A percentile compares a stretch with the other conserved stretches of the same genome.
These are phyloP conservation scores for Gnaphalium uliginosum DNA, from an alignment of 129 eudicot genomes.

Conservation along the genomic window DNA sequence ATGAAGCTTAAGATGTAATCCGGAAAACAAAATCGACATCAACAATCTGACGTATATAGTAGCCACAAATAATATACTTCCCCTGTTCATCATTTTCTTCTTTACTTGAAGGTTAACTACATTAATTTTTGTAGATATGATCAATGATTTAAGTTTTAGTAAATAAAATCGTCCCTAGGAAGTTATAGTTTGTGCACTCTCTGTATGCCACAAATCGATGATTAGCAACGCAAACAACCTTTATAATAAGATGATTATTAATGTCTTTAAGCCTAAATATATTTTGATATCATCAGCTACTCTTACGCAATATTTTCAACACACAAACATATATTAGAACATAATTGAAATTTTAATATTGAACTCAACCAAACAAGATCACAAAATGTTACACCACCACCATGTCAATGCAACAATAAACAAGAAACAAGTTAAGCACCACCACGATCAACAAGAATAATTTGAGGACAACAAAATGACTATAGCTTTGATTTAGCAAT, in stretches of 20 bases:
- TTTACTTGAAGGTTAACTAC: no score
- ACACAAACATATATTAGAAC: background rate
- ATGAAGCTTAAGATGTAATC: no score
- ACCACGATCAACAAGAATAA: slow-evolving; percentile 7
- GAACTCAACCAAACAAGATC: slow-evolving; percentile 16
- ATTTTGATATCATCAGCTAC: background rate
- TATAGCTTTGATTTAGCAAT: slow-evolving; percentile 25
- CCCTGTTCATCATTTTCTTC: no score
- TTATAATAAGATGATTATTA: background rate
- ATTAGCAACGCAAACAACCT: background rate
- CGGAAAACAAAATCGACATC: no score
- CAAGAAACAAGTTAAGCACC: background rate
- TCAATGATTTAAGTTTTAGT: background rate
- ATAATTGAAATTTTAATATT: background rate
- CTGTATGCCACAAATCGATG: background rate
- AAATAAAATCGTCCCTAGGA: no score
- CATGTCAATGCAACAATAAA: slow-evolving; percentile 17
- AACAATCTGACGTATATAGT: no score
- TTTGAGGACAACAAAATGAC: slow-evolving; percentile 10
- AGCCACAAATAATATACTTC: no score
- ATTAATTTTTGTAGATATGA: no score
- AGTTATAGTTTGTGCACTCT: background rate
- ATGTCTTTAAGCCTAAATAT: background rate
- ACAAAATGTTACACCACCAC: slow-evolving; percentile 23
- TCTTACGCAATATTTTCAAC: background rate